Percentiles rank a stretch among this genome's conserved stretches.
Evolutionary conservation across 2,329 filamentous ascomycete species (phyloP).

Genomic region (Neofusicoccum cordaticola): DNA sequence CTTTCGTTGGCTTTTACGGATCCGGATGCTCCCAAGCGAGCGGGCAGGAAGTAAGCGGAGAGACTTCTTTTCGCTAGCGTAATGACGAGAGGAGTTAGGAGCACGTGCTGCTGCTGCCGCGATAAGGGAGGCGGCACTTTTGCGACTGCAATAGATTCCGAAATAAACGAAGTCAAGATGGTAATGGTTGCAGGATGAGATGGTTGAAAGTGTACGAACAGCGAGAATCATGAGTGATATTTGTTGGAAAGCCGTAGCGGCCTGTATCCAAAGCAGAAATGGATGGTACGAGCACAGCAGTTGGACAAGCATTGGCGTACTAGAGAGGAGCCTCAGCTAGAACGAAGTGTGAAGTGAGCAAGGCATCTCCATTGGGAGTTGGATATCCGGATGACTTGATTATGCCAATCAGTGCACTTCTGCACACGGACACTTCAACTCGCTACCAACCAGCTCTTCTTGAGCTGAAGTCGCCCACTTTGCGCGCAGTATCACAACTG

Average conservation of each 20-base stretch:
- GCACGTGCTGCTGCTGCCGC: background rate
- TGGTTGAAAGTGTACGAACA: background rate
- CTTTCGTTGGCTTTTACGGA: background rate
- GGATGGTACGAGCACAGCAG: too few species aligned
- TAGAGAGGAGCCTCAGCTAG: too few species aligned
- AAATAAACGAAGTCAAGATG: slow-evolving; percentile 10
- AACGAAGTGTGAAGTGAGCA: too few species aligned
- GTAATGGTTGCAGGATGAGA: background rate
- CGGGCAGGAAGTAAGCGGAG: background rate
- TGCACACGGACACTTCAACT: too few species aligned
- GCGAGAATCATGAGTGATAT: background rate
- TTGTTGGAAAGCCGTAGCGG: background rate
- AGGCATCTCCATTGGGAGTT: too few species aligned
- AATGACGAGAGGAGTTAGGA: slow-evolving; percentile 1
- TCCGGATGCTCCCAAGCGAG: background rate
- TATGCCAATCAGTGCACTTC: too few species aligned
- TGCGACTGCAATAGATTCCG: slow-evolving; percentile 3
- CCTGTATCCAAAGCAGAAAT: background rate
- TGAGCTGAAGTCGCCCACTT: too few species aligned
- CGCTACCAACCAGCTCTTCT: too few species aligned
- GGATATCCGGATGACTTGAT: too few species aligned
- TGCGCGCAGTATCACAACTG: too few species aligned
- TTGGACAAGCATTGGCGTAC: too few species aligned
- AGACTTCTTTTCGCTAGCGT: background rate
- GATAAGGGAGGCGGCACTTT: background rate